Percentiles rank a stretch among this genome's conserved stretches.
These are phyloP conservation scores for Puccinia polysora DNA, from an alignment of 1,284 basidiomycete genomes.

Conservation along the genomic window DNA sequence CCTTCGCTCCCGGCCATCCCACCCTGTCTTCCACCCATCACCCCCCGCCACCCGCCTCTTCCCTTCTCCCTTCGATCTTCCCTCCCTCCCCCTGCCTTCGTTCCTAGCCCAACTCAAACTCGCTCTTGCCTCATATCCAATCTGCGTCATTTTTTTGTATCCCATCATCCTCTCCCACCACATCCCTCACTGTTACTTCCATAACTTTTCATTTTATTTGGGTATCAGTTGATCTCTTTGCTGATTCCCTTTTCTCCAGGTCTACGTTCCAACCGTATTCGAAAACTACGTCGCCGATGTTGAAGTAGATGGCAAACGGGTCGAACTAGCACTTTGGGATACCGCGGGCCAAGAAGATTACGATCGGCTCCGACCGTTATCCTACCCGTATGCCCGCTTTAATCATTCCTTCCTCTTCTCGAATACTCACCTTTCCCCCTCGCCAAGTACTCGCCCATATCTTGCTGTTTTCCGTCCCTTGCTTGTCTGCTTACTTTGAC, in stretches of 20 bases:
- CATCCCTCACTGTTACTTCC: conserved; percentile 11
- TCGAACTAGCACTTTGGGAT: conserved; percentile 91
- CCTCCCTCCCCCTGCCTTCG: too few relatives aligned
- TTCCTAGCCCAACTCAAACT: neutral
- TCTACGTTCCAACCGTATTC: conserved; percentile 87
- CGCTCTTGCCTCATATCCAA: conserved; percentile 9
- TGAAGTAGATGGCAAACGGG: conserved; percentile 82
- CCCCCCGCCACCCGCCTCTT: too few relatives aligned
- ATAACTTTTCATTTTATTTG: conserved; percentile 5
- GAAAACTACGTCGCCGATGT: conserved; percentile 76
- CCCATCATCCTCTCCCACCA: conserved; percentile 43
- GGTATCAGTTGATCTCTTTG: conserved; percentile 5
- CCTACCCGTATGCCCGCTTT: conserved; percentile 2
- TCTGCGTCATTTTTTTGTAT: conserved; percentile 30
- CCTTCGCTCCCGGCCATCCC: too few relatives aligned
- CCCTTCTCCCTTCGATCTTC: neutral
- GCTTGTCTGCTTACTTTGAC: neutral
- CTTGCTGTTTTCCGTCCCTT: neutral
- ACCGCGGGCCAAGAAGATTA: too few relatives aligned
- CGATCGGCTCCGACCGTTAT: conserved; percentile 63
- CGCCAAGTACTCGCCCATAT: neutral
- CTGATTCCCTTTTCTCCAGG: conserved; percentile 56
- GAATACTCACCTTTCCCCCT: too few relatives aligned
- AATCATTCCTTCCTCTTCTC: too few relatives aligned
- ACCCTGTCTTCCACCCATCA: too few relatives aligned